Conservation (phyloP, 257 asterid genomes). For the Echites panduratus region DNA sequence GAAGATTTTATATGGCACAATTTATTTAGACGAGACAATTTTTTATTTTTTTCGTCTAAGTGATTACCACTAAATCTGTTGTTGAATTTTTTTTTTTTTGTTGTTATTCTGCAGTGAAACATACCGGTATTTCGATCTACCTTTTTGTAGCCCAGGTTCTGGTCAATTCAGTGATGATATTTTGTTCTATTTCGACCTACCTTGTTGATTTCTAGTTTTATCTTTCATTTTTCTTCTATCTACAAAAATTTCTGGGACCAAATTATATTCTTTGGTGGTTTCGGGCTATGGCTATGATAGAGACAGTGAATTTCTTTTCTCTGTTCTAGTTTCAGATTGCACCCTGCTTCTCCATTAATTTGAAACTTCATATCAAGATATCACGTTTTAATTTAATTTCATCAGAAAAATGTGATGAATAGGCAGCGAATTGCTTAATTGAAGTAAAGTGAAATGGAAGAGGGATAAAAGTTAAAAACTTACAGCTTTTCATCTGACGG, state of each 20-base stretch:
- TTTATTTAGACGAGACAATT: neutral
- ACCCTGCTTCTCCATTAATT: too few species aligned
- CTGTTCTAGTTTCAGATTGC: too few species aligned
- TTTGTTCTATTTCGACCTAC: neutral
- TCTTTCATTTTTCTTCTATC: neutral
- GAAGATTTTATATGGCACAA: neutral
- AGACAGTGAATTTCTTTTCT: too few species aligned
- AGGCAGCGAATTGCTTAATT: too few species aligned
- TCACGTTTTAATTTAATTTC: neutral
- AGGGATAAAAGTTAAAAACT: too few species aligned
- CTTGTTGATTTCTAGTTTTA: neutral
- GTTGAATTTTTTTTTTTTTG: neutral
- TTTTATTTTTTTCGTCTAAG: too few species aligned
- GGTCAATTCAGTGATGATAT: neutral
- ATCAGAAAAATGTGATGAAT: neutral
- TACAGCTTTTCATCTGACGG: too few species aligned
- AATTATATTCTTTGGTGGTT: neutral
- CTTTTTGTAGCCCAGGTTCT: slow-evolving; percentile 68
- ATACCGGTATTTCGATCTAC: slow-evolving; percentile 68
- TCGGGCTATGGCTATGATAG: neutral
- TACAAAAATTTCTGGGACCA: neutral
- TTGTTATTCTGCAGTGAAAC: slow-evolving; percentile 51
- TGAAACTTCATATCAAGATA: too few species aligned
- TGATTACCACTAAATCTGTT: too few species aligned
- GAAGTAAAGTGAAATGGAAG: too few species aligned